These are phyloP conservation scores for Suillus luteus DNA, from an alignment of 768 basidiomycete genomes.

Conservation along the genomic window DNA sequence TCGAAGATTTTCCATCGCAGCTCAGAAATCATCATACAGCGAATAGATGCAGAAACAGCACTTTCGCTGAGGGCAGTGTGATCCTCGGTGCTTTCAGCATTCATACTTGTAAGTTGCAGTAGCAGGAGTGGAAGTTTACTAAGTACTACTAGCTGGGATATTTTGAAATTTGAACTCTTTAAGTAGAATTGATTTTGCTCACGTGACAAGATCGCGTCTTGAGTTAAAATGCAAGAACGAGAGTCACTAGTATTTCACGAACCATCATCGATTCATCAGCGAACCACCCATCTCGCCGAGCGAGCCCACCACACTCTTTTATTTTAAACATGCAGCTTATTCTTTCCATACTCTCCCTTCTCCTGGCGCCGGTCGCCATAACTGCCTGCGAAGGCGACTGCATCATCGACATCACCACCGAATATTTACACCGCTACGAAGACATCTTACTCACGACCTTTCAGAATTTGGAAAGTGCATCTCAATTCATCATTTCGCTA, in stretches of 20 bases:
- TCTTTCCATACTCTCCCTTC: slow-evolving; percentile 25
- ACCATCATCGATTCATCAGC: background rate
- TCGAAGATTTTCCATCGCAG: background rate
- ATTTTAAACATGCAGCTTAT: slow-evolving; percentile 21
- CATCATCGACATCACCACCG: slow-evolving; percentile 58
- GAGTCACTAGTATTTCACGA: background rate
- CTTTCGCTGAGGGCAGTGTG: background rate
- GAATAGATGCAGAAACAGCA: background rate
- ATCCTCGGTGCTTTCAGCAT: background rate
- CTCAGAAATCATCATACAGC: background rate
- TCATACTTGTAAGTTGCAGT: background rate
- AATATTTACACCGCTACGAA: slow-evolving; percentile 54
- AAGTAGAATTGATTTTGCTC: background rate
- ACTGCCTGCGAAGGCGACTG: slow-evolving; percentile 73
- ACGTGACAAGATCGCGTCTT: background rate
- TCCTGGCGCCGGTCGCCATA: slow-evolving; percentile 40
- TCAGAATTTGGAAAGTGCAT: slow-evolving; percentile 43
- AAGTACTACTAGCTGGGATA: no score
- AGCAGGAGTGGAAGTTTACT: no score
- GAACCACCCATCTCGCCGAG: slow-evolving; percentile 13
- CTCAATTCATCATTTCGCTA: slow-evolving; percentile 8
- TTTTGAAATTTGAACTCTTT: no score
- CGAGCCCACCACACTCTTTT: slow-evolving; percentile 10
- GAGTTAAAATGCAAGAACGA: background rate
- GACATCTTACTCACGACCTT: slow-evolving; percentile 42